Evolutionary conservation across 2,329 filamentous ascomycete species (phyloP).

Genomic region (Berkeleyomyces basicola): DNA sequence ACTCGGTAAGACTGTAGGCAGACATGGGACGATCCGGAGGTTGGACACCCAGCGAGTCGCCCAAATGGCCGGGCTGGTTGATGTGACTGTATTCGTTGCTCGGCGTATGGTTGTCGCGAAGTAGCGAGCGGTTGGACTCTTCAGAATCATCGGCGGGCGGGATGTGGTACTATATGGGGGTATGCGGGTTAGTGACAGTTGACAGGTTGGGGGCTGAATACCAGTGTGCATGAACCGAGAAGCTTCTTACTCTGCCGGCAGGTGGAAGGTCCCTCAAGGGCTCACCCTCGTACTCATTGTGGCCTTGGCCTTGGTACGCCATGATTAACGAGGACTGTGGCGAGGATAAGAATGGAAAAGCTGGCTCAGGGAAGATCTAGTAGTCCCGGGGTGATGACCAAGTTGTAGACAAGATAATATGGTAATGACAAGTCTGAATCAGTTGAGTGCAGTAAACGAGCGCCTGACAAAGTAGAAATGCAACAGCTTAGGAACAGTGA

Average conservation of each 20-base stretch:
- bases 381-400: not conserved
- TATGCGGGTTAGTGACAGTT: not conserved
- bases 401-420: not conserved
- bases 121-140: slow-evolving; percentile 40
- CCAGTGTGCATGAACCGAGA: not conserved
- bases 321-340: slow-evolving; percentile 20
- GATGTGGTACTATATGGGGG: slow-evolving; percentile 36
- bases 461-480: not conserved
- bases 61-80: slow-evolving; percentile 7
- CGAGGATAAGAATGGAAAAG: not conserved
- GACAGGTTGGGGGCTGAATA: not conserved
- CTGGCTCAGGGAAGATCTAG: not conserved
- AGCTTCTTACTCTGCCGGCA: slow-evolving; percentile 39
- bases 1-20: slow-evolving; percentile 65
- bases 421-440: not conserved
- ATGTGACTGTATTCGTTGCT: slow-evolving; percentile 34
- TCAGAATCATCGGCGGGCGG: slow-evolving; percentile 41
- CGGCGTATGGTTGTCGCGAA: slow-evolving; percentile 31
- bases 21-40: slow-evolving; percentile 54
- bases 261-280: slow-evolving; percentile 49
- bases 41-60: slow-evolving; percentile 33
- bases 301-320: slow-evolving; percentile 46
- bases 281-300: slow-evolving; percentile 43
- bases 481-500: not conserved
- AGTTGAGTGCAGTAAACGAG: not conserved